Percentiles rank a stretch among this genome's conserved stretches.
Conservation (phyloP, 2,329 filamentous ascomycete species). For the Penicillium capsulatum region DNA sequence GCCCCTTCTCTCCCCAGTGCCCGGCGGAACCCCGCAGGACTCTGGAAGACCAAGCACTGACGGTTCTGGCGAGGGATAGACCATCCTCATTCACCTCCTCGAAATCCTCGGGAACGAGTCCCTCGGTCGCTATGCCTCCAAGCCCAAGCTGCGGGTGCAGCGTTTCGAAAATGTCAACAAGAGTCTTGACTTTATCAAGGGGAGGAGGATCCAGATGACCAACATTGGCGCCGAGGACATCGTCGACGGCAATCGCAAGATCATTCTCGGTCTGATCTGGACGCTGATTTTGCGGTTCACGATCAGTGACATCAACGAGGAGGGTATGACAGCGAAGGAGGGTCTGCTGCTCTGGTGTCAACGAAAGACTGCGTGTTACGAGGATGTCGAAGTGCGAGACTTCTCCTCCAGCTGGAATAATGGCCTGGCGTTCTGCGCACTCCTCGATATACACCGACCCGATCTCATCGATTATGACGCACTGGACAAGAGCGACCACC, state of each 20-base stretch:
- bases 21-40: neutral
- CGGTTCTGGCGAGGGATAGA: conserved; percentile 48
- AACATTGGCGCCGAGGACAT: conserved; percentile 98
- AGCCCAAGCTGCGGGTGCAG: conserved; percentile 93
- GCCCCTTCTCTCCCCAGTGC: conserved; percentile 1
- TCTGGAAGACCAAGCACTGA: neutral
- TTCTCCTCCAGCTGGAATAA: conserved; percentile 98
- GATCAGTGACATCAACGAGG: conserved; percentile 97
- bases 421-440: conserved; percentile 89
- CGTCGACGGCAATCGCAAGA: conserved; percentile 95
- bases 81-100: conserved; percentile 92
- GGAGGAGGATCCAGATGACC: conserved; percentile 88
- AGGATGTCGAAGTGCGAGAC: conserved; percentile 91
- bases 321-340: conserved; percentile 96
- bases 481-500: conserved; percentile 88
- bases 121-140: conserved; percentile 91
- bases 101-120: conserved; percentile 94
- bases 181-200: conserved; percentile 88
- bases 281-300: conserved; percentile 96
- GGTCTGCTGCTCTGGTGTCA: conserved; percentile 95
- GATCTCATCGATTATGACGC: conserved; percentile 96
- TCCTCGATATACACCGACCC: conserved; percentile 93
- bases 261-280: conserved; percentile 96
- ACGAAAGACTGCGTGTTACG: conserved; percentile 96
- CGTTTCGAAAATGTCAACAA: conserved; percentile 98